Evolutionary conservation across 257 asterid species (phyloP).

Genomic region (Striga asiatica): DNA sequence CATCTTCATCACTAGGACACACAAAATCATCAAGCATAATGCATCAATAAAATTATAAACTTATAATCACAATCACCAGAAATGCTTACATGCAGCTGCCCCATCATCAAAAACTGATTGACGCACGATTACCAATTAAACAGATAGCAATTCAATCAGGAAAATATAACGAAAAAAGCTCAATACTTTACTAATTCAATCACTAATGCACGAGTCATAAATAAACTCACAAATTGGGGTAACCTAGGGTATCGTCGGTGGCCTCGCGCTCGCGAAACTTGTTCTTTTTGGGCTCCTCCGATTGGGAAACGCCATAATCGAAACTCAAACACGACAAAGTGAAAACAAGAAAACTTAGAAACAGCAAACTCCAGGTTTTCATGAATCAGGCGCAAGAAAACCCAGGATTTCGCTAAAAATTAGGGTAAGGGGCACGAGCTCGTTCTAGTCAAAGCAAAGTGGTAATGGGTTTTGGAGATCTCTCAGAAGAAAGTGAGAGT

Average conservation of each 20-base stretch:
- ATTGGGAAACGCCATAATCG: constrained; percentile 45
- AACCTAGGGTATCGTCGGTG: constrained; percentile 79
- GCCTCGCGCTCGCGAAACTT: constrained; percentile 95
- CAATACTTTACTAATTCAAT: neutral
- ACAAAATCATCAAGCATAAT: constrained; percentile 10
- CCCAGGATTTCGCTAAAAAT: constrained; percentile 10
- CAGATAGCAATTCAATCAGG: constrained; percentile 2
- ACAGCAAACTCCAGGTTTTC: constrained; percentile 49
- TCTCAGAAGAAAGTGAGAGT: constrained; percentile 11
- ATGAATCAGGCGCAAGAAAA: constrained; percentile 29
- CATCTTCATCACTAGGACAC: constrained; percentile 72
- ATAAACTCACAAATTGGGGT: constrained; percentile 68
- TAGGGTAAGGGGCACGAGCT: constrained; percentile 10
- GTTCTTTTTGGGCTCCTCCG: constrained; percentile 56
- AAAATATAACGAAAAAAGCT: neutral
- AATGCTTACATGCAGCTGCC: neutral
- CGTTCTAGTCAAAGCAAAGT: constrained; percentile 26
- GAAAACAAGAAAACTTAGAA: constrained; percentile 41
- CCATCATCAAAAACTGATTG: constrained; percentile 9
- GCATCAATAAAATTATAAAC: neutral
- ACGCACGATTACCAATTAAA: neutral
- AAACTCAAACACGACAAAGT: constrained; percentile 28
- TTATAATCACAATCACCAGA: neutral
- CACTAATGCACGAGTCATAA: neutral
- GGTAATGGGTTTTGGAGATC: constrained; percentile 34